Base-by-base conservation (phyloP, 1,139 yeast species). In the Scheffersomyces quercinus region DNA sequence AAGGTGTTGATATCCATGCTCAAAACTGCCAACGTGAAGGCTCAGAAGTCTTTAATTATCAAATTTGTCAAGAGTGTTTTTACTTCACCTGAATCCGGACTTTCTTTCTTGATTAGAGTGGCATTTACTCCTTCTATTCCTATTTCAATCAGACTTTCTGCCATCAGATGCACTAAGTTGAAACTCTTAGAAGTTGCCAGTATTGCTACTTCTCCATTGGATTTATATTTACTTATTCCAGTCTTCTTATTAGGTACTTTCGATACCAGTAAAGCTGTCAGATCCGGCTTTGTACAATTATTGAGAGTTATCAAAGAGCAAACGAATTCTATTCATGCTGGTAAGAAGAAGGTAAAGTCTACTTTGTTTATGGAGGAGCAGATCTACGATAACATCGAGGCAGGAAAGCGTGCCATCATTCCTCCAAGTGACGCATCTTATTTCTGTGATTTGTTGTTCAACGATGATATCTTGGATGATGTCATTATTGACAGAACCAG, bases 401-500 rank as follows among this genome's bases (percentile, higher is more conserved):
- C 76, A 64, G 41, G 68, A 62, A 48, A 65, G 55, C 50, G 74
- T 39, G 80, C 85, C 20, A 73, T 85, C 55, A 70, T 89, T 31
- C 70, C 85, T 31, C 85, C 90, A 39, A 78, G 80, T 42, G 95
- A 88, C 58, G 81, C 83, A 4, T 65, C 70, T 33, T 53, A 56
- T 9, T 66, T 90, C 58, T 51, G 82, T 24, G 63, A 67, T 2
- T 60, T 70, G n/a, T 62, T 87, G 37, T 55, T 70, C 38, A 42
- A 50, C 16, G 61, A 59, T 13, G 52, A 58, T 13, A 44, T 47
- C 7, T 43, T 65, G 20, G 59, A 63, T 26, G 77, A 73, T 43
- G 52, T 62, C 5, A 41, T 64, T 3, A 47, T 70, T 33, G 76
- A 73, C 47, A 53, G 55, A 12, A 43, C 59, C 4, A 60, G 72